Percentiles rank a stretch among this genome's conserved stretches.
Conservation (phyloP, 305 asterid genomes). For the Fraxinus baroniana region DNA sequence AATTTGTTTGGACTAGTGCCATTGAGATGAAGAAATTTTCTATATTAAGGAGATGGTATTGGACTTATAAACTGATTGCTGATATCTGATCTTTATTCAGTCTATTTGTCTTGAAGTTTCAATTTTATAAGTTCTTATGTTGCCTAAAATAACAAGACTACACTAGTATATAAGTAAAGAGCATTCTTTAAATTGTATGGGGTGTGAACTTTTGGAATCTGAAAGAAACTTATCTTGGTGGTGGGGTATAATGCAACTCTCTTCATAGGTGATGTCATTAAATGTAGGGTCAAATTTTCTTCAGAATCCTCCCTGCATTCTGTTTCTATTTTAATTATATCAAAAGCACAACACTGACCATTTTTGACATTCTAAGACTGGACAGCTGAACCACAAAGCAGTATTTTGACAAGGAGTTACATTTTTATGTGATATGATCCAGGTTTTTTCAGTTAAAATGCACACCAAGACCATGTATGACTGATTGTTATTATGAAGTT, state of each 20-base stretch:
- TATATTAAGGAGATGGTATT: not conserved
- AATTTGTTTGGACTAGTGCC: not conserved
- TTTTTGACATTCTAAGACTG: not conserved
- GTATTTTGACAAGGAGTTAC: not conserved
- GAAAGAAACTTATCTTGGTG: not conserved
- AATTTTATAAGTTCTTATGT: not conserved
- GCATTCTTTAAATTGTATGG: not conserved
- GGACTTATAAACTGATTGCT: not conserved
- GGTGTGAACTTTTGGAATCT: not conserved
- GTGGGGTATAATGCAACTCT: not conserved
- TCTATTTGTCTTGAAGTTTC: not conserved
- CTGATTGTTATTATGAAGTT: not conserved
- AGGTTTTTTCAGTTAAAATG: not conserved
- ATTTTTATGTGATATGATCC: not conserved
- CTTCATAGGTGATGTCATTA: not conserved
- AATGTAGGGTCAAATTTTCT: not conserved
- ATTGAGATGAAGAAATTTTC: not conserved
- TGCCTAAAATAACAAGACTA: not conserved
- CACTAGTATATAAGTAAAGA: not conserved
- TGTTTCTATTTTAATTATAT: not conserved
- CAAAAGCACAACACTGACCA: not conserved
- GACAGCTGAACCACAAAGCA: not conserved
- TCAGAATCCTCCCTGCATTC: not conserved
- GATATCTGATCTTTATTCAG: not conserved
- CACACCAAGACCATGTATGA: not conserved